Percentiles rank a stretch among this genome's conserved stretches.
phyloP scores from a whole-genome alignment of 2,329 filamentous ascomycete species.

The Trichoderma atroviride region DNA sequence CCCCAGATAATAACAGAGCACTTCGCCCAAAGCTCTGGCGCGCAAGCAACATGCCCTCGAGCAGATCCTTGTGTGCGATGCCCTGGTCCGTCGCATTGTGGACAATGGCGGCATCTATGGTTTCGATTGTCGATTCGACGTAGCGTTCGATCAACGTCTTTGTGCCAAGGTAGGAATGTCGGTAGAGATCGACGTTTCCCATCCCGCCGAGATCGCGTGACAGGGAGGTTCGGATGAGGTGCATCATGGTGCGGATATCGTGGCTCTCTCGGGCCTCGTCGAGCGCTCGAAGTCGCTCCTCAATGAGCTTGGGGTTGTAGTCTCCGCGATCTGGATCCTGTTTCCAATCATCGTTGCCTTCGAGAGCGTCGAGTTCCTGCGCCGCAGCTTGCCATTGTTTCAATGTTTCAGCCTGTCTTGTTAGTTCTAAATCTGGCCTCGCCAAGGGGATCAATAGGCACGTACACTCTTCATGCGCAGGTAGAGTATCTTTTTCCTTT shows the following conservation, averaged over 20 bases:
- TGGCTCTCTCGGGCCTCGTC: constrained; percentile 72
- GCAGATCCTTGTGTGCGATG: constrained; percentile 59
- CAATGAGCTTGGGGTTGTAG: constrained; percentile 71
- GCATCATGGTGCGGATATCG: constrained; percentile 76
- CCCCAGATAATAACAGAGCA: constrained; percentile 79
- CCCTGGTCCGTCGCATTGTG: constrained; percentile 55
- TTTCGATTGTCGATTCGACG: constrained; percentile 75
- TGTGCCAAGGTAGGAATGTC: constrained; percentile 81
- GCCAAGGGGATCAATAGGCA: neutral
- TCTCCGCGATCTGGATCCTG: constrained; percentile 60
- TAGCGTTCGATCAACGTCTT: constrained; percentile 87
- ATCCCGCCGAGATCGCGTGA: constrained; percentile 83
- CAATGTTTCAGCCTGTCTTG: constrained; percentile 63
- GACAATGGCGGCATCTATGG: constrained; percentile 72
- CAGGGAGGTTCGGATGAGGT: constrained; percentile 77
- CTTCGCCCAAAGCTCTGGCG: constrained; percentile 84
- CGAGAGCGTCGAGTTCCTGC: constrained; percentile 73
- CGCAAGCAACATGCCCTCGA: constrained; percentile 71
- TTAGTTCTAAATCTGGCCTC: neutral
- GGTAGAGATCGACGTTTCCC: constrained; percentile 80
- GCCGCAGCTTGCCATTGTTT: constrained; percentile 77
- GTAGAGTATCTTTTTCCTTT: constrained; percentile 64
- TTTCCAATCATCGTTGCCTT: constrained; percentile 85
- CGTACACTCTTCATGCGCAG: constrained; percentile 67
- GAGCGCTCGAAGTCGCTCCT: constrained; percentile 69